These are phyloP conservation scores for Ophiostoma perfectum DNA, from an alignment of 2,329 filamentous ascomycete species.

Conservation along the genomic window DNA sequence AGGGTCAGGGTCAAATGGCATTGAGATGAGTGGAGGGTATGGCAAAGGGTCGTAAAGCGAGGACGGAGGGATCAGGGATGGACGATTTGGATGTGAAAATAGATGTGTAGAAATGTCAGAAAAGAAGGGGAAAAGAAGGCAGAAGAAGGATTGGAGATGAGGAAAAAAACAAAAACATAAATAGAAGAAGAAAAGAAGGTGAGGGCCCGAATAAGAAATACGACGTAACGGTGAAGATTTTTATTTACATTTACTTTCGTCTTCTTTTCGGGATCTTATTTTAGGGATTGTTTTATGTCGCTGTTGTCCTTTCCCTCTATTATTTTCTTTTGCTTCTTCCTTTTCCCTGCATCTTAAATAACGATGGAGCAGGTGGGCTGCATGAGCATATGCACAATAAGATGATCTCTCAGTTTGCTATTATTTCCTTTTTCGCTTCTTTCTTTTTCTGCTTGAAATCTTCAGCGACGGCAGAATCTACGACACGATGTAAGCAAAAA, in stretches of 20 bases:
- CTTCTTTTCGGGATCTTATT: background rate
- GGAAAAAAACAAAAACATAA: no score
- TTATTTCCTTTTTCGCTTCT: background rate
- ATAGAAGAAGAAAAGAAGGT: background rate
- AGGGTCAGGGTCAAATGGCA: background rate
- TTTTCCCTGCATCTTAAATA: conserved; percentile 8
- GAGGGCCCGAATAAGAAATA: background rate
- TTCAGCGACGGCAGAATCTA: no score
- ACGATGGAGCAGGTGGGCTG: background rate
- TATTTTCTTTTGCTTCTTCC: background rate
- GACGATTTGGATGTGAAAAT: background rate
- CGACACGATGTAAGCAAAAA: no score
- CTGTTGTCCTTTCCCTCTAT: no score
- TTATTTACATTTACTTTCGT: background rate
- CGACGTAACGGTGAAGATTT: background rate
- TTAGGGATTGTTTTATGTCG: background rate
- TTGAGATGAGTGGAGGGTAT: no score
- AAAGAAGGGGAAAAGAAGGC: background rate
- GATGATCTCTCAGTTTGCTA: background rate
- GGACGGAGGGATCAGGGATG: conserved; percentile 9
- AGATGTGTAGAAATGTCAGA: background rate
- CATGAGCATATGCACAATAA: background rate
- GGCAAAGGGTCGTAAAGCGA: background rate
- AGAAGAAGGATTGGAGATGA: background rate
- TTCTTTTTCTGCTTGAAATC: background rate